These are phyloP conservation scores for Diaporthe caulivora DNA, from an alignment of 2,329 filamentous ascomycete species.

Conservation along the genomic window DNA sequence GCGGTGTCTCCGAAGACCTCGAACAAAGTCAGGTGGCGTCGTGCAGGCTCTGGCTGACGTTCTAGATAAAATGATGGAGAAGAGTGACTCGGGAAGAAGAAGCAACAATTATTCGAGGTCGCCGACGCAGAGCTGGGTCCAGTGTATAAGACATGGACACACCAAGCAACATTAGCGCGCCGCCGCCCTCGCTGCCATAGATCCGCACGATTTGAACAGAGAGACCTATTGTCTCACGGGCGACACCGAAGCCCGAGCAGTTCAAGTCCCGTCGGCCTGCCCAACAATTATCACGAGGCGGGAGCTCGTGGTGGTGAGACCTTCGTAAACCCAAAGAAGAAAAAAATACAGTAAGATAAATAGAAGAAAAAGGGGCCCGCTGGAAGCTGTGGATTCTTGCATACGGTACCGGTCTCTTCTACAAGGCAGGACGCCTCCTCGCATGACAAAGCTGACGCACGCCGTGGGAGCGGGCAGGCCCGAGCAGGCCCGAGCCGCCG, in stretches of 20 bases:
- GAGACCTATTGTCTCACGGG: neutral
- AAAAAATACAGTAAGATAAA: neutral
- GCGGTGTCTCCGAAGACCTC: neutral
- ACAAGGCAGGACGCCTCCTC: neutral
- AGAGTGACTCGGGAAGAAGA: neutral
- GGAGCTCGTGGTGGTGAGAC: neutral
- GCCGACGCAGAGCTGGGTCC: neutral
- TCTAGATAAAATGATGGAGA: neutral
- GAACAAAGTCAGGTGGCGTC: neutral
- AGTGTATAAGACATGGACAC: neutral
- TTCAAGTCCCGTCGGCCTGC: neutral
- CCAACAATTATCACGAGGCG: neutral
- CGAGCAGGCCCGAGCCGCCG: constrained; percentile 24
- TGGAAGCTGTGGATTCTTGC: neutral
- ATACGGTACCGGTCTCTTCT: neutral
- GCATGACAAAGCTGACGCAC: constrained; percentile 11
- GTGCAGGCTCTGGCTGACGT: neutral
- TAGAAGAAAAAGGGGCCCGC: too few relatives aligned
- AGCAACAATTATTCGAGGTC: neutral
- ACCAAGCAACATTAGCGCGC: neutral
- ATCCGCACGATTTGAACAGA: neutral
- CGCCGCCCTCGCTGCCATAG: neutral
- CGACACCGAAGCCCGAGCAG: neutral
- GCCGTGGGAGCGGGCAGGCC: constrained; percentile 12
- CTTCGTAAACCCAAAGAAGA: neutral